Base-by-base conservation (phyloP, 2,329 filamentous ascomycete species). In the Grosmannia huntii region DNA sequence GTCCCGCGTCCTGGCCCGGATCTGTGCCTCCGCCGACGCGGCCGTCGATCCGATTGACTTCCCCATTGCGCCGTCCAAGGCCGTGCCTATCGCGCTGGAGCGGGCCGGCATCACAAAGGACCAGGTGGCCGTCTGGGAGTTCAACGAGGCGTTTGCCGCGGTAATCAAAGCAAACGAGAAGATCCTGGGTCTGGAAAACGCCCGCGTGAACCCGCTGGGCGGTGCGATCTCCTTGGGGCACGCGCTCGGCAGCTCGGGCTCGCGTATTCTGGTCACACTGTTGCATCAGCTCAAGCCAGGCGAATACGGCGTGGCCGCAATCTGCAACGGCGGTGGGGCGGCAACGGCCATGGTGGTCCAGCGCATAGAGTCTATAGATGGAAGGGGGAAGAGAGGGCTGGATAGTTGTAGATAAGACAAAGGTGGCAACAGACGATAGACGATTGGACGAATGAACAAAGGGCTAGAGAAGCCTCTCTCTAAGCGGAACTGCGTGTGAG, bases 91-190 rank as follows among this genome's bases (percentile, higher is more conserved):
- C 66, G 91, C 91, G 12, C 78, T 99, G 55, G 82, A 90, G 72
- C 82, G 91, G 59, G 94, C 94, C 0, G 91, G 92, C 12, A 91
- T 99, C 64, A 89, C 83, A 63, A 90, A 91, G 73, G 87, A 95
- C 53, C 88, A 97, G 71, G 90, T 99, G 52, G 85, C 92, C 5
- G 76, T 96, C 25, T 97, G 94, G 92, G 94, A 97, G 71, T 96
- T 99, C 73, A 99, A 99, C 71, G 94, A 99, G 75, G 94, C 94
- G 0, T 99, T 99, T 69, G 92, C 94, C 31, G 89, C 89, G 5
- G 91, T 96, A 33, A 94, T 96, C 71, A 90, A 94, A 69, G 91
- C 92, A 49, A 96, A 97, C 68, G 86, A 89, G 67, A 50, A 86
- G 85, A 90, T 95, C 62, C 81, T 96, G 38, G 89, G 87, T 50